A percentile compares a stretch with the other conserved stretches of the same genome.
Conservation (phyloP, 345 rosid species). For the Euphorbia tirucalli region DNA sequence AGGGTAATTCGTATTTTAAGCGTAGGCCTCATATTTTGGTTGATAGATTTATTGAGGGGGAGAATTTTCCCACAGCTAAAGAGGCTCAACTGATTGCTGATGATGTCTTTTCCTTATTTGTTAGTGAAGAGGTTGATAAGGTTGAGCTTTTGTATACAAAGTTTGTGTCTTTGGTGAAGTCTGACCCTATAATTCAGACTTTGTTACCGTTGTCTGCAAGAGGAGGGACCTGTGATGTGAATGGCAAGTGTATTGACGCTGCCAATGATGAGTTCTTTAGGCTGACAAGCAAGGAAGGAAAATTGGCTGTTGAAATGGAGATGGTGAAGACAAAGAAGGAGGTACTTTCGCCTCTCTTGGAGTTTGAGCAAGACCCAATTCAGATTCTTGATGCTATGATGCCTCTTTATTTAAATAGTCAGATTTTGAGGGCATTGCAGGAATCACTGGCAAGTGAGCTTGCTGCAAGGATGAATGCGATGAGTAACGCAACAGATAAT, state of each 20-base stretch:
- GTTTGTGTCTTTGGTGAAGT: conserved; percentile 75
- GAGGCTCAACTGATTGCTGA: conserved; percentile 87
- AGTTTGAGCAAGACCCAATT: conserved; percentile 86
- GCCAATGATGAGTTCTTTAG: conserved; percentile 80
- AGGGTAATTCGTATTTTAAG: conserved; percentile 71
- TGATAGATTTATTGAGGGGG: conserved; percentile 52
- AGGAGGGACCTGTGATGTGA: conserved; percentile 59
- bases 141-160: conserved; percentile 79
- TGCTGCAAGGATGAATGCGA: conserved; percentile 79
- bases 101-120: conserved; percentile 67
- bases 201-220: conserved; percentile 55
- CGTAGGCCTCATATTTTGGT: conserved; percentile 46
- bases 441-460: conserved; percentile 88
- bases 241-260: conserved; percentile 69
- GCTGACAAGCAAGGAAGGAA: conserved; percentile 74
- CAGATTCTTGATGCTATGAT: conserved; percentile 94
- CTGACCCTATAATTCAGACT: conserved; percentile 69
- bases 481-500: conserved; percentile 80
- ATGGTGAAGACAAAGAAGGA: conserved; percentile 29
- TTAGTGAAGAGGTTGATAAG: conserved; percentile 79
- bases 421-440: conserved; percentile 80
- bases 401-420: conserved; percentile 86
- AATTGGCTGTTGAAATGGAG: conserved; percentile 58
- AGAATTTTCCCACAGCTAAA: conserved; percentile 64
- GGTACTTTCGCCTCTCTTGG: conserved; percentile 56